These are phyloP conservation scores for Colletotrichum cuscutae DNA, from an alignment of 2,329 filamentous ascomycete genomes.

Conservation along the genomic window DNA sequence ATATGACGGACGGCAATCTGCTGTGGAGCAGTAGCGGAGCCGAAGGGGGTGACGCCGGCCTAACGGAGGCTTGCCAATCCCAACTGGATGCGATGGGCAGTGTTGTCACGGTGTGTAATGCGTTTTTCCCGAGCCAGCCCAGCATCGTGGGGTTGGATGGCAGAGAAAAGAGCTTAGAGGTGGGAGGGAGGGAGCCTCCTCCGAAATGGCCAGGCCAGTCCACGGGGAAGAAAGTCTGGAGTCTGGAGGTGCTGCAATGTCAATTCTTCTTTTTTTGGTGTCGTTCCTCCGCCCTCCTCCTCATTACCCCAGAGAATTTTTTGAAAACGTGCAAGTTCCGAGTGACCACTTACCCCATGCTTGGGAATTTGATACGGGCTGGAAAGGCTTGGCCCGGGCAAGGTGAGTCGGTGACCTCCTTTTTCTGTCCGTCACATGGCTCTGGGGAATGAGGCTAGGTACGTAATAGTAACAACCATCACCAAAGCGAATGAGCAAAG, in stretches of 20 bases:
- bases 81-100: not conserved
- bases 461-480: conserved; percentile 22
- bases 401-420: conserved; percentile 3
- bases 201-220: conserved; percentile 5
- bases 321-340: not conserved
- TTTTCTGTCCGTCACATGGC: conserved; percentile 20
- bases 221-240: not conserved
- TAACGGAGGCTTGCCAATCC: conserved; percentile 9
- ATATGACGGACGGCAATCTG: conserved; percentile 26
- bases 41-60: conserved; percentile 21
- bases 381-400: not conserved
- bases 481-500: conserved; percentile 9
- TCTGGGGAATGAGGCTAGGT: not conserved
- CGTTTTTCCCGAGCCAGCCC: not conserved
- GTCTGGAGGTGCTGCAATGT: not conserved
- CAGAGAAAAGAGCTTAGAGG: not conserved
- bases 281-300: not conserved
- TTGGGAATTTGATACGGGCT: not conserved
- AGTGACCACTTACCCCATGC: conserved; percentile 5
- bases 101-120: not conserved
- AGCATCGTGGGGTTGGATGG: conserved; percentile 1
- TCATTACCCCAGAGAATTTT: not conserved
- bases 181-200: not conserved
- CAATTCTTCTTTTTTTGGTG: not conserved
- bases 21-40: conserved; percentile 19